Conservation (phyloP, 768 basidiomycete genomes). For the Amanita molliuscula region DNA sequence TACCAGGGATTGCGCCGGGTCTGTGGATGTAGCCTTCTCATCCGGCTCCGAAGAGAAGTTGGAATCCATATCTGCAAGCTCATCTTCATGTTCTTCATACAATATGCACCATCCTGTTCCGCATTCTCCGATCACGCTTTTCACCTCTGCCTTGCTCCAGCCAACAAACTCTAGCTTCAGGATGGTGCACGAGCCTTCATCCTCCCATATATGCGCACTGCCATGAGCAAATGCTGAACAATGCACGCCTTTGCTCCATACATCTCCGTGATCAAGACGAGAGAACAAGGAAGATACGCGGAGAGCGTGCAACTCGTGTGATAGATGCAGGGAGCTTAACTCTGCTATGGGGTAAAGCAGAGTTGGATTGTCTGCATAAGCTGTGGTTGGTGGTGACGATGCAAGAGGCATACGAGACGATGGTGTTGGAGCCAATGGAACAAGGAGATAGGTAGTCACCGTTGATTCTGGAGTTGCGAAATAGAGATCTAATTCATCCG, state of each 20-base stretch:
- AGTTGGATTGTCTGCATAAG: slow-evolving; percentile 4
- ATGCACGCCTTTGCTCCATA: slow-evolving; percentile 54
- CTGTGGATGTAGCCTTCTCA: slow-evolving; percentile 26
- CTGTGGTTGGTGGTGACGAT: slow-evolving; percentile 9
- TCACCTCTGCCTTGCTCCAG: slow-evolving; percentile 59
- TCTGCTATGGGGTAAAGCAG: slow-evolving; percentile 11
- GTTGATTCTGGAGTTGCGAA: slow-evolving; percentile 32
- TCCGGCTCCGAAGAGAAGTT: slow-evolving; percentile 14
- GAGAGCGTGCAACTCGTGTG: slow-evolving; percentile 44
- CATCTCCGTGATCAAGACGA: slow-evolving; percentile 56
- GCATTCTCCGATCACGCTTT: slow-evolving; percentile 59
- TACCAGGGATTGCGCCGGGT: slow-evolving; percentile 59
- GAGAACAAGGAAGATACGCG: slow-evolving; percentile 62
- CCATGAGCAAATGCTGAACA: slow-evolving; percentile 52
- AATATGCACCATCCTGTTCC: slow-evolving; percentile 69
- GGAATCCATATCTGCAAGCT: slow-evolving; percentile 15
- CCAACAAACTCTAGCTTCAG: slow-evolving; percentile 65
- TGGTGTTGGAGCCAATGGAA: slow-evolving; percentile 72
- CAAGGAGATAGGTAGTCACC: slow-evolving; percentile 57
- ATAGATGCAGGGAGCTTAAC: slow-evolving; percentile 32
- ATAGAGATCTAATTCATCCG: slow-evolving; percentile 45
- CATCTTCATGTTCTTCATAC: slow-evolving; percentile 35
- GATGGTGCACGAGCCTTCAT: slow-evolving; percentile 50
- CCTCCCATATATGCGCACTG: slow-evolving; percentile 13
- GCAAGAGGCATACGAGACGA: slow-evolving; percentile 53